These are phyloP conservation scores for Entrophospora sp. DNA, from an alignment of 192 early-diverging fungal species.

Conservation along the genomic window DNA sequence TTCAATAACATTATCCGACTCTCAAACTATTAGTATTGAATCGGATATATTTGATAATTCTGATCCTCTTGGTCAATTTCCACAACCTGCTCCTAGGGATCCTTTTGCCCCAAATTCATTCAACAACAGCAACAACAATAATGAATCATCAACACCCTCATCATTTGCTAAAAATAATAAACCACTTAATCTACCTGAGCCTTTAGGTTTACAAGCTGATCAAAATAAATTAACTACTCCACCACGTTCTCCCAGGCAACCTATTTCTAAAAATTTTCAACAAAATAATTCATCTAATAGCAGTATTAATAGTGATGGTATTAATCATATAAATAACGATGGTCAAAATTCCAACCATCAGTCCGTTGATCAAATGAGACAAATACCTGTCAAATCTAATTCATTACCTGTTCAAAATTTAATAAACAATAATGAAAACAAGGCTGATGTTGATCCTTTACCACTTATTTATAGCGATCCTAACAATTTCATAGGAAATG, in stretches of 20 bases:
- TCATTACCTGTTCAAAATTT: no score
- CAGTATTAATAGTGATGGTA: no score
- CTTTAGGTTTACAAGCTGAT: not conserved
- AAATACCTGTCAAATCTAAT: no score
- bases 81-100: not conserved
- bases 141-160: not conserved
- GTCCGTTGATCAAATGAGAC: not conserved
- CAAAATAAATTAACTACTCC: not conserved
- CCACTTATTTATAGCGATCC: not conserved
- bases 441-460: not conserved
- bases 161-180: not conserved
- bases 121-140: not conserved
- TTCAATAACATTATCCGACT: slow-evolving; percentile 13
- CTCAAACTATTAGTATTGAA: not conserved
- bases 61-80: not conserved
- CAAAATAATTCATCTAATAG: not conserved
- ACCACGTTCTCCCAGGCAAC: not conserved
- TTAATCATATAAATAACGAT: not conserved
- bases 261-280: not conserved
- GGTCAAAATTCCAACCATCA: not conserved
- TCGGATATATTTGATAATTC: not conserved
- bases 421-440: no score
- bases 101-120: not conserved
- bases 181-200: not conserved
- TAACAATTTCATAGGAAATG: no score